phyloP scores from a whole-genome alignment of 1,139 yeast species.

The Geotrichum klebahnii region DNA sequence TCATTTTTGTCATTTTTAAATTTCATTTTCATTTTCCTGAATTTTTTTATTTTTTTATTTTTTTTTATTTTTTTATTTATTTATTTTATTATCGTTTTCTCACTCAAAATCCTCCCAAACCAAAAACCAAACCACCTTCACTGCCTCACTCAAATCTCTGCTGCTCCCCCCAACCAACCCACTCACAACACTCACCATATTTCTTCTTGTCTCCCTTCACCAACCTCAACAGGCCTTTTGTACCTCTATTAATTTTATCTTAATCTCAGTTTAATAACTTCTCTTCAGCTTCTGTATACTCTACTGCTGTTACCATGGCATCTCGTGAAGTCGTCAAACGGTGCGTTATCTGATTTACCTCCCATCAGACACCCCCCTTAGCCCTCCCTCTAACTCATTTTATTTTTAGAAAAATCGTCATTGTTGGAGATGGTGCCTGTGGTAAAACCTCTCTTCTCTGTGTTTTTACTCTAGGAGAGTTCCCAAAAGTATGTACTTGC shows the following conservation, averaged over 20 bases:
- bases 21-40: background rate
- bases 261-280: background rate
- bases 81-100: no score
- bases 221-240: no score
- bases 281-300: background rate
- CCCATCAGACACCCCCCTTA: no score
- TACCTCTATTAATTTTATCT: background rate
- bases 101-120: no score
- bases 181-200: no score
- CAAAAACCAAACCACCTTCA: no score
- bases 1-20: background rate
- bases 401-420: conserved; percentile 72
- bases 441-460: conserved; percentile 89
- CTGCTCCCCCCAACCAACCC: no score
- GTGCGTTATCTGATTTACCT: conserved; percentile 6
- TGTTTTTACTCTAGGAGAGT: conserved; percentile 85
- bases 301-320: conserved; percentile 12
- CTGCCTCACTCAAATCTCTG: no score
- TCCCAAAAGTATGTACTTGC: conserved; percentile 40
- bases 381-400: no score
- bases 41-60: background rate
- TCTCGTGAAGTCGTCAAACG: conserved; percentile 22
- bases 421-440: conserved; percentile 94
- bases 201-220: background rate
- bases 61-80: background rate